These are phyloP conservation scores for Venturia nashicola DNA, from an alignment of 2,329 filamentous ascomycete genomes.

Conservation along the genomic window DNA sequence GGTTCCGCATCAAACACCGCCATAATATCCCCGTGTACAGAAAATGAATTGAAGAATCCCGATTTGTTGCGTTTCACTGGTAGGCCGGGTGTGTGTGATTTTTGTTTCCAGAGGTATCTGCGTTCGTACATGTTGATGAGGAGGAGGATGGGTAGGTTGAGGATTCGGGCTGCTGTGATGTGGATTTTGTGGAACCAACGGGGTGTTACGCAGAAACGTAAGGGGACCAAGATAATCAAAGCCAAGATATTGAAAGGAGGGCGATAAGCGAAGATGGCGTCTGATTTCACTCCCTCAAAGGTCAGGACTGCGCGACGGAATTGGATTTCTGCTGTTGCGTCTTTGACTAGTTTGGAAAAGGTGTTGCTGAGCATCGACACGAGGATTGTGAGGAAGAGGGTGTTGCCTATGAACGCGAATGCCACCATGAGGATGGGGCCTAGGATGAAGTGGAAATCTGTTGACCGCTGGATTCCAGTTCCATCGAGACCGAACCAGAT, in stretches of 20 bases:
- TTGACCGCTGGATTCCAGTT: conserved; percentile 43
- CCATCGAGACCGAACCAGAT: conserved; percentile 83
- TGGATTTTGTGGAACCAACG: conserved; percentile 89
- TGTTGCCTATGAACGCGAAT: conserved; percentile 79
- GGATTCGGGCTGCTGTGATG: conserved; percentile 58
- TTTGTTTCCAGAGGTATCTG: conserved; percentile 50
- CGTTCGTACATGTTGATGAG: conserved; percentile 61
- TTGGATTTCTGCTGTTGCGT: conserved; percentile 72
- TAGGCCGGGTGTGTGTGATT: conserved; percentile 19
- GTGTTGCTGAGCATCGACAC: conserved; percentile 81
- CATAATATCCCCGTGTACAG: conserved; percentile 58
- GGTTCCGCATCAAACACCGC: conserved; percentile 62
- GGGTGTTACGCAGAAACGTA: conserved; percentile 66
- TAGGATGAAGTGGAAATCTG: conserved; percentile 66
- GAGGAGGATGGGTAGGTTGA: conserved; percentile 66
- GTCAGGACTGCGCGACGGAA: conserved; percentile 72
- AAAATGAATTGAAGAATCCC: conserved; percentile 56
- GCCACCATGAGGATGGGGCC: conserved; percentile 70
- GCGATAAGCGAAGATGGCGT: conserved; percentile 71
- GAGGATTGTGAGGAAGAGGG: conserved; percentile 76
- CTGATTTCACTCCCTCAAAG: conserved; percentile 74
- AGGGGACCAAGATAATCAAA: conserved; percentile 58
- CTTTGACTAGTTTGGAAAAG: conserved; percentile 64
- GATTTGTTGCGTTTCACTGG: conserved; percentile 29
- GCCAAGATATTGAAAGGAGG: conserved; percentile 77